phyloP scores from a whole-genome alignment of 2,329 filamentous ascomycete species.

The Magnaporthiopsis rhizophila region DNA sequence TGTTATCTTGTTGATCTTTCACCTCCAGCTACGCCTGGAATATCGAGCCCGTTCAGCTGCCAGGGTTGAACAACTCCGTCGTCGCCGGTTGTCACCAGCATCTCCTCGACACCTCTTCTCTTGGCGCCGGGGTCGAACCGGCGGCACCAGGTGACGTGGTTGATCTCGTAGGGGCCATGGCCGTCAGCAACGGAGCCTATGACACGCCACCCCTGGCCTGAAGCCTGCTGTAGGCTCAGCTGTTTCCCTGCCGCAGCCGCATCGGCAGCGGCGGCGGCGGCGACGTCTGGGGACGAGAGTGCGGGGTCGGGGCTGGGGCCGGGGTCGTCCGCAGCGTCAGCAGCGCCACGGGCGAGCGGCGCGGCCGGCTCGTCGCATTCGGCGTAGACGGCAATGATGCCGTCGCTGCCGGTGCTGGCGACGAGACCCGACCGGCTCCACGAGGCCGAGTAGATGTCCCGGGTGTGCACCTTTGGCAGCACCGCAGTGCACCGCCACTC shows the following conservation, averaged over 20 bases:
- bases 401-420: conserved; percentile 86
- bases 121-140: conserved; percentile 59
- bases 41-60: conserved; percentile 33
- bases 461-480: conserved; percentile 68
- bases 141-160: conserved; percentile 82
- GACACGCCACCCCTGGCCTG: conserved; percentile 52
- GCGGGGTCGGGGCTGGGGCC: background rate
- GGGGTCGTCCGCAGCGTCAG: too few species aligned
- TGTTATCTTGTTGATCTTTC: too few species aligned
- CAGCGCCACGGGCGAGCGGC: background rate
- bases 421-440: conserved; percentile 80
- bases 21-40: too few species aligned
- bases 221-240: conserved; percentile 24
- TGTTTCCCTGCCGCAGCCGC: conserved; percentile 7
- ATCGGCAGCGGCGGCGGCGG: conserved; percentile 11
- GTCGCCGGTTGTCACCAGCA: conserved; percentile 85
- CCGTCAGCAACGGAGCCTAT: conserved; percentile 62
- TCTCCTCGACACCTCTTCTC: conserved; percentile 59
- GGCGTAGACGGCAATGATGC: conserved; percentile 68
- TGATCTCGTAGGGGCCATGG: conserved; percentile 90
- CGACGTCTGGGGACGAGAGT: conserved; percentile 13
- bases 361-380: conserved; percentile 35
- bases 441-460: conserved; percentile 74
- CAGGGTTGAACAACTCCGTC: conserved; percentile 84
- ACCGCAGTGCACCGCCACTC: conserved; percentile 71